Base-by-base conservation (phyloP, 371 early-diverging fungal species). In the Rhizopus arrhizus region DNA sequence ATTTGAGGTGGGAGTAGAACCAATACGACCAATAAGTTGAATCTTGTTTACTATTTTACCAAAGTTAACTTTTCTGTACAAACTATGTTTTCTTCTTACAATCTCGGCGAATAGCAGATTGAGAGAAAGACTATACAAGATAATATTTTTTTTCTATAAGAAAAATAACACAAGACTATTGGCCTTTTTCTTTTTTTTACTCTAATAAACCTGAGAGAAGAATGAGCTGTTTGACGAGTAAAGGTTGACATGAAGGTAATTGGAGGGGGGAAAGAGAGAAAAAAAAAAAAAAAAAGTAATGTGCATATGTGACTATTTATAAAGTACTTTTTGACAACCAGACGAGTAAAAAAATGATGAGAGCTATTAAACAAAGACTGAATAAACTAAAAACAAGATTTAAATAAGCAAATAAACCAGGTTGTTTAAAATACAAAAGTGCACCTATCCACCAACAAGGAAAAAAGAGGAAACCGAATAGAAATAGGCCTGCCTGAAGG, bases 21-120 rank as follows among this genome's bases (percentile, higher is more conserved):
- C 85, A 45, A 83, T 69, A 53, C 82, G 80, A 59, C 85, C 85
- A 52, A 85, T 76, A 12, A 85, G 66, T 13, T 71, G 78, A 31
- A 83, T 70, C 69, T 83, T 85, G 71, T 85, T 85, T 53, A 85
- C 63, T 71, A 53, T 32, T 34, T 2, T 48, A 35, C 47, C 9
- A 1, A 22, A 35, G 22, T 22, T 22, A 2, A 22, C 22, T 22
- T 22, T 22, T 22, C 22, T 22, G 22, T 22, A 22, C 22, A 22
- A 22, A 22, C 22, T 2, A 22, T 40, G 13, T 31, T 32, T 45
- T 32, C 5, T 7, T 43, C 51, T 68, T 65, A 72, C 72, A 58
- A 33, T 61, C 53, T 11, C 62, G 53, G 40, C 68, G 68, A 41
- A 66, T 47, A 45, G 72, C 51, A 56, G 72, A 62, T 15, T 40